Percentiles rank a stretch among this genome's conserved stretches.
Conservation (phyloP, 1,284 basidiomycete species). For the Athelia psychrophila region DNA sequence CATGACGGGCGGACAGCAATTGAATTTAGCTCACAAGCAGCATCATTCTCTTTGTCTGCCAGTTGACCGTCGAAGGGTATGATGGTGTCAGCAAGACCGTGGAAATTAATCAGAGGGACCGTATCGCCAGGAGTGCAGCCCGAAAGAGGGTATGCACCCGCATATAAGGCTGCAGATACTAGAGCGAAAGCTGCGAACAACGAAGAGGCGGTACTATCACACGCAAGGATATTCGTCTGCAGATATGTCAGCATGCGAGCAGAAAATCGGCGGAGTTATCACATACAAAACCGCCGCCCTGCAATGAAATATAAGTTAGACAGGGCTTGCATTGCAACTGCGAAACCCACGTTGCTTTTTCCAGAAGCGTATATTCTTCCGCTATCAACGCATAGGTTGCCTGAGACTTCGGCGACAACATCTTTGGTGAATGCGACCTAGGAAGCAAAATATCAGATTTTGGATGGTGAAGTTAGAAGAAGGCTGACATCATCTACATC, state of each 20-base stretch:
- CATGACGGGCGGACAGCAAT: too few species aligned
- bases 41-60: neutral
- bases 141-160: neutral
- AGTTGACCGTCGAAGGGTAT: neutral
- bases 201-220: neutral
- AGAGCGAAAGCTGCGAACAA: slow-evolving; percentile 2
- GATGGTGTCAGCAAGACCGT: neutral
- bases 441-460: neutral
- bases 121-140: neutral
- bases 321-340: too few species aligned
- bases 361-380: slow-evolving; percentile 17
- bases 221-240: slow-evolving; percentile 5
- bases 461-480: neutral
- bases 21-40: slow-evolving; percentile 1
- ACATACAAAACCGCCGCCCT: too few species aligned
- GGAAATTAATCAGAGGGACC: slow-evolving; percentile 1
- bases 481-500: slow-evolving; percentile 15
- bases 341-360: slow-evolving; percentile 14
- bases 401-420: slow-evolving; percentile 10
- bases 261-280: too few species aligned
- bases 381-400: slow-evolving; percentile 16
- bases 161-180: neutral
- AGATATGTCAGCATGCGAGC: too few species aligned
- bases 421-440: slow-evolving; percentile 15
- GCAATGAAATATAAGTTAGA: too few species aligned